Conservation (phyloP, 2,329 filamentous ascomycete genomes). For the Microcyclospora pomicola region DNA sequence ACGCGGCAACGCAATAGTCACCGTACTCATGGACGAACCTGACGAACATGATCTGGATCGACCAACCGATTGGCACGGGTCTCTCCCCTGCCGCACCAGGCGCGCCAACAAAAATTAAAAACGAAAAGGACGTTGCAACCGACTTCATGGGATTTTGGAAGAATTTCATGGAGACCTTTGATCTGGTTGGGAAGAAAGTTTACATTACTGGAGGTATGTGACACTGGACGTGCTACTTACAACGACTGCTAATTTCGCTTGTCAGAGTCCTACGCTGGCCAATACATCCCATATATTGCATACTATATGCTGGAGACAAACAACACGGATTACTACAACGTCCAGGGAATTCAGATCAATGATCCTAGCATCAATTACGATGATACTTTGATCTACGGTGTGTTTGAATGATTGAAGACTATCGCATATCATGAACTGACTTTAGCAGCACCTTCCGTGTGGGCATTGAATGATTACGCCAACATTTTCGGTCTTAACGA, state of each 20-base stretch:
- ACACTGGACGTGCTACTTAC: neutral
- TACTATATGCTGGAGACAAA: conserved; percentile 16
- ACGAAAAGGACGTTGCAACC: conserved; percentile 27
- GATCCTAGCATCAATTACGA: conserved; percentile 34
- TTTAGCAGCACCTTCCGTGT: conserved; percentile 4
- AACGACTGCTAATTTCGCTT: neutral
- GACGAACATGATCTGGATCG: conserved; percentile 33
- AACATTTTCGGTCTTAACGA: conserved; percentile 31
- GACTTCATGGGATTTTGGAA: conserved; percentile 34
- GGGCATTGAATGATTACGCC: conserved; percentile 9
- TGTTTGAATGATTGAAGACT: neutral
- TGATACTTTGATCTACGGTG: conserved; percentile 23
- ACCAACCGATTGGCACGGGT: conserved; percentile 36
- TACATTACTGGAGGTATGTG: conserved; percentile 19
- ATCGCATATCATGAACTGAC: neutral
- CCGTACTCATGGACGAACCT: conserved; percentile 28
- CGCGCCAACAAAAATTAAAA: conserved; percentile 17
- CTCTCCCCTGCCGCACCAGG: conserved; percentile 20
- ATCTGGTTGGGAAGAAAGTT: conserved; percentile 36
- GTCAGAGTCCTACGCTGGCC: conserved; percentile 14
- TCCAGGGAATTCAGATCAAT: conserved; percentile 21
- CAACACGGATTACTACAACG: conserved; percentile 20
- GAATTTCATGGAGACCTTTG: conserved; percentile 39
- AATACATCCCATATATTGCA: conserved; percentile 24
- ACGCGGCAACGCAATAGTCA: conserved; percentile 24